phyloP scores from a whole-genome alignment of 2,329 filamentous ascomycete species.

The Byssothecium circinans region DNA sequence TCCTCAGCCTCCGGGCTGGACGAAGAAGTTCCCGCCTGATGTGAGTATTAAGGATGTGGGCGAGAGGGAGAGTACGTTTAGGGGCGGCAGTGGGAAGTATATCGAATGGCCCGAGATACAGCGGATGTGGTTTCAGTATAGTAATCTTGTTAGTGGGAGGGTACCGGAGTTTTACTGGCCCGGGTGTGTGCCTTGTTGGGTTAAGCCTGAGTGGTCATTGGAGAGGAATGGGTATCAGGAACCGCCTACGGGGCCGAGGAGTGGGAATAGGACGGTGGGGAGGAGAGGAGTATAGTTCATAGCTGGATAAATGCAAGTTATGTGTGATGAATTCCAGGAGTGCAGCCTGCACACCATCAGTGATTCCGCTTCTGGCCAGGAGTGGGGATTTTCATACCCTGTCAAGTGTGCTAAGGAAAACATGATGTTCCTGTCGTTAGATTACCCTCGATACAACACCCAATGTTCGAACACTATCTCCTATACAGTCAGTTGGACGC shows the following conservation, averaged over 20 bases:
- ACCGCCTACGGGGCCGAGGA: slow-evolving; percentile 14
- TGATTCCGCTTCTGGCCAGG: too few species aligned
- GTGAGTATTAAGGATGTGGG: slow-evolving; percentile 22
- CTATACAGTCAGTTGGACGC: too few species aligned
- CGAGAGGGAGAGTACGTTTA: slow-evolving; percentile 24
- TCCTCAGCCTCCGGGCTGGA: slow-evolving; percentile 22
- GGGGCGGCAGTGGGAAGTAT: slow-evolving; percentile 20
- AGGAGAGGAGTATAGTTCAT: not conserved
- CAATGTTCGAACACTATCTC: too few species aligned
- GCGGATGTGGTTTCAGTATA: slow-evolving; percentile 29
- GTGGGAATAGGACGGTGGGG: not conserved
- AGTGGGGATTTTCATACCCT: too few species aligned
- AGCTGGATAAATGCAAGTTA: too few species aligned
- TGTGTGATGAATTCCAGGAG: too few species aligned
- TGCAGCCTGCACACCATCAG: too few species aligned
- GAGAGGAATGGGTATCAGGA: slow-evolving; percentile 28
- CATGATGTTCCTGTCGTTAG: too few species aligned
- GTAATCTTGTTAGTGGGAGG: slow-evolving; percentile 25
- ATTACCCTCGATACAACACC: too few species aligned
- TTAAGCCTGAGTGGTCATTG: slow-evolving; percentile 21
- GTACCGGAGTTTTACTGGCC: slow-evolving; percentile 26
- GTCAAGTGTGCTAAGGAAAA: too few species aligned
- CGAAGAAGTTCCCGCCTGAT: slow-evolving; percentile 26
- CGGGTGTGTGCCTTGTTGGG: slow-evolving; percentile 27
- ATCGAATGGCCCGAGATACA: slow-evolving; percentile 30